A percentile compares a stretch with the other conserved stretches of the same genome.
These are phyloP conservation scores for Catenaria anguillulae DNA, from an alignment of 371 early-diverging fungal genomes.

Conservation along the genomic window DNA sequence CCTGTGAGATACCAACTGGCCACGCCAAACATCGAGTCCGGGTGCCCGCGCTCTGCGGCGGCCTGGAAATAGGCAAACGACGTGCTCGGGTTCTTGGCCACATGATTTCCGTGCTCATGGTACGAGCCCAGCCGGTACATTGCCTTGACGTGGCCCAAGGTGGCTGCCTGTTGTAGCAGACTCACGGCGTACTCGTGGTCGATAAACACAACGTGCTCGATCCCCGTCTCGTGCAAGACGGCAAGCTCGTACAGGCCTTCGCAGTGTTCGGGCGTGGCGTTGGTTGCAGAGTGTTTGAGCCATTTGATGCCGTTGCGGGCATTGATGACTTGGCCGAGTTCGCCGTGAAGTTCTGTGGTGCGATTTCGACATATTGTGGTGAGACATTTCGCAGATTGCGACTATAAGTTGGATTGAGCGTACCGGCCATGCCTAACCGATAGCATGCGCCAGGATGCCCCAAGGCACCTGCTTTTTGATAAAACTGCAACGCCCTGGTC, in stretches of 20 bases:
- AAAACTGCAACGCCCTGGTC: constrained; percentile 50
- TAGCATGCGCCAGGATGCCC: constrained; percentile 51
- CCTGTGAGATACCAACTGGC: constrained; percentile 95
- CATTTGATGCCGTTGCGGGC: constrained; percentile 63
- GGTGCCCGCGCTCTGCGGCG: constrained; percentile 76
- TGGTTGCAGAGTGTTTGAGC: constrained; percentile 59
- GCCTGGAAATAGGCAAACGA: constrained; percentile 59
- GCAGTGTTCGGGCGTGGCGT: constrained; percentile 54
- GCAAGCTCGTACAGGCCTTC: constrained; percentile 67
- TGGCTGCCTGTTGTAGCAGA: constrained; percentile 54
- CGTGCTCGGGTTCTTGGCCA: constrained; percentile 30
- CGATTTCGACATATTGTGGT: background rate
- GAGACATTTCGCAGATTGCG: too few relatives aligned
- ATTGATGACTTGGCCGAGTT: constrained; percentile 41
- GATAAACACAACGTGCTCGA: constrained; percentile 49
- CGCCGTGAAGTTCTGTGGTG: constrained; percentile 42
- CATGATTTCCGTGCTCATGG: constrained; percentile 63
- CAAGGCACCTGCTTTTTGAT: constrained; percentile 52
- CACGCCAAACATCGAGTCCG: constrained; percentile 82
- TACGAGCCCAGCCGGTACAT: constrained; percentile 63
- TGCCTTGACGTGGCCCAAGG: constrained; percentile 57
- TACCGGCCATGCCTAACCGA: constrained; percentile 47
- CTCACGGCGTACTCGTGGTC: constrained; percentile 59
- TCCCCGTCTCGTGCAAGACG: constrained; percentile 51
- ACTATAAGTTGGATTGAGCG: too few relatives aligned